A percentile compares a stretch with the other conserved stretches of the same genome.
These are phyloP conservation scores for Cladosporium austrohemisphaericum DNA, from an alignment of 2,329 filamentous ascomycete genomes.

Conservation along the genomic window DNA sequence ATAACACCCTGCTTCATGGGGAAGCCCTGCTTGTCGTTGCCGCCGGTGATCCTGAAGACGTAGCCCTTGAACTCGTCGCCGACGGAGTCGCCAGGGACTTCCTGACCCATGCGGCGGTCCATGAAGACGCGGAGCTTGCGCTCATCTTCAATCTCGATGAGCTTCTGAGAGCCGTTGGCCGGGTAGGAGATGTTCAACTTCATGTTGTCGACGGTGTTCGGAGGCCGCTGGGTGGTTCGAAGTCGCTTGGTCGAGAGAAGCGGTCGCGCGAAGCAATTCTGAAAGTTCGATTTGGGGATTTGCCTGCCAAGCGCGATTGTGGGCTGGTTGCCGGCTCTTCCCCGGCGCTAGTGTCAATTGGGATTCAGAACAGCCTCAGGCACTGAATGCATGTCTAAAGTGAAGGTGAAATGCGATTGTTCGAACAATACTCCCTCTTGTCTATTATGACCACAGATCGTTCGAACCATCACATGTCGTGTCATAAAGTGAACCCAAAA, in stretches of 20 bases:
- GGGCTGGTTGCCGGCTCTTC: neutral
- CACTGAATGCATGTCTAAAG: no score
- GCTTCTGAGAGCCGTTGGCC: constrained; percentile 99
- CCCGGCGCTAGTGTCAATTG: neutral
- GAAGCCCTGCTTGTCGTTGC: constrained; percentile 99
- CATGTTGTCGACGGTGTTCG: constrained; percentile 45
- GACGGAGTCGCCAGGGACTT: constrained; percentile 89
- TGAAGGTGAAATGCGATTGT: no score
- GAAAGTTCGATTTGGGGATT: no score
- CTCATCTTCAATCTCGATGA: constrained; percentile 99
- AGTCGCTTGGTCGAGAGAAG: constrained; percentile 9
- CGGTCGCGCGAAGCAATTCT: neutral
- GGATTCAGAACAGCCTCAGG: no score
- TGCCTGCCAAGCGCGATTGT: neutral
- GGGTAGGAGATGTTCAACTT: constrained; percentile 83
- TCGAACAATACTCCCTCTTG: no score
- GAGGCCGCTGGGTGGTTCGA: constrained; percentile 2
- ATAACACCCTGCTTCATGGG: constrained; percentile 99
- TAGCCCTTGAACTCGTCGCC: constrained; percentile 99
- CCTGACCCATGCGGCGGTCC: constrained; percentile 94
- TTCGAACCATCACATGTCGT: no score
- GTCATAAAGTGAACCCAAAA: no score
- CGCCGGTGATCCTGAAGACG: constrained; percentile 98
- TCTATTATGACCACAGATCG: no score
- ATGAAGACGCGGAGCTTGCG: constrained; percentile 98